Conservation (phyloP, 2,329 filamentous ascomycete species). For the Fusarium mangiferae region DNA sequence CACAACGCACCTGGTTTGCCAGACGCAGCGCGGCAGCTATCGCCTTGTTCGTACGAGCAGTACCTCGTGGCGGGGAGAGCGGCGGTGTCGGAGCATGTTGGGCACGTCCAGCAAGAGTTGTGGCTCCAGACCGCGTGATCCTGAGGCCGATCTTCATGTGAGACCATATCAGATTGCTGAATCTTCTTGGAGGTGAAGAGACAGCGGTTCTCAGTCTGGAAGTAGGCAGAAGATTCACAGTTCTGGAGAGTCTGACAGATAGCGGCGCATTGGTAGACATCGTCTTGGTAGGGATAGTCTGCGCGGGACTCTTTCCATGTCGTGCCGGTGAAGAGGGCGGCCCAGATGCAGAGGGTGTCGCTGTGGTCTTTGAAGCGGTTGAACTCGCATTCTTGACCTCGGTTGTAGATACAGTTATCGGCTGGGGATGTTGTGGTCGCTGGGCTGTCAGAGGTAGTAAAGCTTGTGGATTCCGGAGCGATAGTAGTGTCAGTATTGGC, state of each 20-base stretch:
- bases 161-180: neutral
- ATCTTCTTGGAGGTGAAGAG: constrained; percentile 3
- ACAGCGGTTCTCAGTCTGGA: constrained; percentile 11
- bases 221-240: constrained; percentile 8
- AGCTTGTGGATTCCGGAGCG: neutral
- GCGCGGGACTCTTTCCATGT: constrained; percentile 1
- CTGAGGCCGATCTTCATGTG: neutral
- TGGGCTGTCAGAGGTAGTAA: neutral
- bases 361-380: neutral
- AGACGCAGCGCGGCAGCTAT: neutral
- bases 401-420: neutral
- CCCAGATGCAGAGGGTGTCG: constrained; percentile 9
- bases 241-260: constrained; percentile 7
- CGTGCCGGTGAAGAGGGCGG: neutral
- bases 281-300: constrained; percentile 12
- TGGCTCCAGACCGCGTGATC: neutral
- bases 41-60: neutral
- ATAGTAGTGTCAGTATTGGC: neutral
- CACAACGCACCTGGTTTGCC: neutral
- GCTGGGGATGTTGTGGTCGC: neutral
- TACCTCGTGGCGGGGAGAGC: neutral
- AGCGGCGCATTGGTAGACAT: constrained; percentile 7
- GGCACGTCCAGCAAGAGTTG: neutral
- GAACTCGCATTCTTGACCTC: constrained; percentile 14
- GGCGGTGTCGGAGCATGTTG: neutral